These are phyloP conservation scores for Pseudogymnoascus sp. DNA, from an alignment of 2,329 filamentous ascomycete genomes.

Conservation along the genomic window DNA sequence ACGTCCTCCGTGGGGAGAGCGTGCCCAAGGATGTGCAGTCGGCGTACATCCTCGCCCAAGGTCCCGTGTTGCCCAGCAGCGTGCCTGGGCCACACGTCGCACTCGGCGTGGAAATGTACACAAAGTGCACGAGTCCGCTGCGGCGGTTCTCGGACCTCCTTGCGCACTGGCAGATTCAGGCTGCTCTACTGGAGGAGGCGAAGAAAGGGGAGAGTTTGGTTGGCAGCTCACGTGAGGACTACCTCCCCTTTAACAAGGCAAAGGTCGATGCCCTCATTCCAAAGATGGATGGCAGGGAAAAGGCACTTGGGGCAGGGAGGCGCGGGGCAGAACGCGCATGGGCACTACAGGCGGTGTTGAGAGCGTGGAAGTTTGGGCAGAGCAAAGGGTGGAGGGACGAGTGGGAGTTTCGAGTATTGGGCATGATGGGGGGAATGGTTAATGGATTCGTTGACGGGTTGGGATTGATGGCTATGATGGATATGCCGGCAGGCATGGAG, in stretches of 20 bases:
- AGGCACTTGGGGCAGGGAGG: slow-evolving; percentile 15
- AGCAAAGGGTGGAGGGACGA: not conserved
- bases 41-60: slow-evolving; percentile 33
- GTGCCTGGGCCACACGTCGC: slow-evolving; percentile 46
- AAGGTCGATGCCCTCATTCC: slow-evolving; percentile 23
- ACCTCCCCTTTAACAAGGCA: slow-evolving; percentile 25
- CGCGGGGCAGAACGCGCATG: slow-evolving; percentile 37
- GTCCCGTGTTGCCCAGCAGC: slow-evolving; percentile 44
- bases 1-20: not conserved
- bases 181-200: slow-evolving; percentile 41
- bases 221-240: slow-evolving; percentile 24
- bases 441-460: not conserved
- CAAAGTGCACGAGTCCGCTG: slow-evolving; percentile 58
- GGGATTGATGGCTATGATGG: slow-evolving; percentile 5
- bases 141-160: slow-evolving; percentile 56
- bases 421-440: not conserved
- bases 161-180: slow-evolving; percentile 59
- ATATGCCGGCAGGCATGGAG: not conserved
- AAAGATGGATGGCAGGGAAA: slow-evolving; percentile 23
- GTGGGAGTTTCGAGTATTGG: slow-evolving; percentile 1
- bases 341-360: slow-evolving; percentile 51
- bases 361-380: slow-evolving; percentile 45
- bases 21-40: slow-evolving; percentile 3
- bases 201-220: slow-evolving; percentile 30
- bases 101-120: slow-evolving; percentile 52